A percentile compares a stretch with the other conserved stretches of the same genome.
phyloP scores from a whole-genome alignment of 805 yeast genomes.

The Candida xiaguanensis region DNA sequence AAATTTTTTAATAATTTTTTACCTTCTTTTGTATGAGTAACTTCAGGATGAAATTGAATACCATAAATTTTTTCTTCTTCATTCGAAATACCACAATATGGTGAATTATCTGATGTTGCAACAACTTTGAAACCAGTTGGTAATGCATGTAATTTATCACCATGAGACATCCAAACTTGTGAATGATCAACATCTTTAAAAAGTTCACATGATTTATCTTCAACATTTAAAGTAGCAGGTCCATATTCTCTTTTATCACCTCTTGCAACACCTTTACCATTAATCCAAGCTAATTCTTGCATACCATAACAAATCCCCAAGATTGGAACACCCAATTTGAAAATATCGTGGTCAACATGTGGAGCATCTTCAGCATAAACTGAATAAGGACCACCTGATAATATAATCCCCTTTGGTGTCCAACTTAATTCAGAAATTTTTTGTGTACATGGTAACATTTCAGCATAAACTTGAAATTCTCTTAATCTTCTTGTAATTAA shows the following conservation, averaged over 20 bases:
- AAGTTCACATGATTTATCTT: slow-evolving; percentile 62
- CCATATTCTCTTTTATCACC: slow-evolving; percentile 99
- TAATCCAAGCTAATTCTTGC: slow-evolving; percentile 98
- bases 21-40: slow-evolving; percentile 92
- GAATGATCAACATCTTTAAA: slow-evolving; percentile 90
- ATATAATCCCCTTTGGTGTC: slow-evolving; percentile 94
- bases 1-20: slow-evolving; percentile 83
- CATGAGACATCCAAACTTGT: slow-evolving; percentile 99
- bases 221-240: slow-evolving; percentile 82
- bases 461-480: slow-evolving; percentile 97
- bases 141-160: slow-evolving; percentile 87
- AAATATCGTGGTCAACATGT: slow-evolving; percentile 92
- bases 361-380: slow-evolving; percentile 95
- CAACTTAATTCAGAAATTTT: slow-evolving; percentile 87
- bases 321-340: slow-evolving; percentile 88
- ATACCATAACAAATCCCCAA: slow-evolving; percentile 98
- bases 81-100: slow-evolving; percentile 89
- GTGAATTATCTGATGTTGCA: slow-evolving; percentile 92
- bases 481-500: slow-evolving; percentile 94
- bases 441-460: slow-evolving; percentile 99
- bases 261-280: slow-evolving; percentile 89
- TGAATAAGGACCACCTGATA: slow-evolving; percentile 97
- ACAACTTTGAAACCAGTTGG: slow-evolving; percentile 87
- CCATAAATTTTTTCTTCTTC: slow-evolving; percentile 76
- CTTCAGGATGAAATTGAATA: slow-evolving; percentile 99